Evolutionary conservation across 805 yeast genomes (phyloP).

Genomic region (Saturnispora hagleri): DNA sequence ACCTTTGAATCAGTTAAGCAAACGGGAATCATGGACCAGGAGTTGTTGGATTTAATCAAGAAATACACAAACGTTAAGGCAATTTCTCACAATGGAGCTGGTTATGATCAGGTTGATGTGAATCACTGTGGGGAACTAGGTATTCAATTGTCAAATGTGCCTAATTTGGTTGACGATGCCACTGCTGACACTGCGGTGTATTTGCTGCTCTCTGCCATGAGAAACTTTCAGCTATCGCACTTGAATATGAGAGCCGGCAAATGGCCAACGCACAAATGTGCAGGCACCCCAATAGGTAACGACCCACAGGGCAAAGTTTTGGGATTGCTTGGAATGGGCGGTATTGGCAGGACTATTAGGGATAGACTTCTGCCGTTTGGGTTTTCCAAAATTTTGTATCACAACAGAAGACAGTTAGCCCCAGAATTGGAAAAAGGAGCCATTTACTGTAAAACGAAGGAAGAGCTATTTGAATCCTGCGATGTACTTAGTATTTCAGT

Average conservation of each 20-base stretch:
- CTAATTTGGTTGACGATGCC: conserved; percentile 42
- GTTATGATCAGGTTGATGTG: conserved; percentile 46
- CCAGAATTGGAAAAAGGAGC: conserved; percentile 62
- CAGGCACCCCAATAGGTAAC: conserved; percentile 55
- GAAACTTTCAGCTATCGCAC: conserved; percentile 56
- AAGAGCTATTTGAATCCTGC: conserved; percentile 51
- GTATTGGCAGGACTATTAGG: conserved; percentile 77
- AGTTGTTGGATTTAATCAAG: conserved; percentile 31
- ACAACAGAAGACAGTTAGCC: conserved; percentile 54
- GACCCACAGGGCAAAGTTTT: conserved; percentile 70
- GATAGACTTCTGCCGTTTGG: conserved; percentile 71
- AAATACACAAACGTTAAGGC: conserved; percentile 28
- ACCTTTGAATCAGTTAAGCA: conserved; percentile 31
- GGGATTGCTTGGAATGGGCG: conserved; percentile 84
- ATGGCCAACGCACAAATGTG: conserved; percentile 45
- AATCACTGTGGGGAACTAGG: conserved; percentile 31
- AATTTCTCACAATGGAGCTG: conserved; percentile 46
- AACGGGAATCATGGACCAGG: conserved; percentile 38
- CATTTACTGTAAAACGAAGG: conserved; percentile 54
- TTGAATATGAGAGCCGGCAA: conserved; percentile 44
- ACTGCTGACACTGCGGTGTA: conserved; percentile 51
- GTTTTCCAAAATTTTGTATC: conserved; percentile 57
- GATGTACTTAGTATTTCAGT: conserved; percentile 70
- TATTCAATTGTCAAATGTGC: conserved; percentile 45
- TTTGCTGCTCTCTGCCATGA: conserved; percentile 40